A percentile compares a stretch with the other conserved stretches of the same genome.
These are phyloP conservation scores for Boletus rufocinnamomeus DNA, from an alignment of 768 basidiomycete species.

Conservation along the genomic window DNA sequence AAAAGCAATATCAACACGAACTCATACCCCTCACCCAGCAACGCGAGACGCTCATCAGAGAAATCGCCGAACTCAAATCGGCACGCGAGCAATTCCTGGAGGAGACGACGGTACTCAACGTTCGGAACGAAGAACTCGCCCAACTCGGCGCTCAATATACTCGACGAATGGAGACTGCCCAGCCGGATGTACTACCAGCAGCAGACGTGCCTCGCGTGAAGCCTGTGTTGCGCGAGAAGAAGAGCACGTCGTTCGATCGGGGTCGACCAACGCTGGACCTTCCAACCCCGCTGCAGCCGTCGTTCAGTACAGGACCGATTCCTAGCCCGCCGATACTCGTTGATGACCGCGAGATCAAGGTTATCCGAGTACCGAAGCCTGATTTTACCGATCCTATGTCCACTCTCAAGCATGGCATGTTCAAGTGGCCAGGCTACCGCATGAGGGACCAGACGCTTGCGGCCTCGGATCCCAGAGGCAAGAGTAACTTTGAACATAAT, in stretches of 20 bases:
- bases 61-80: slow-evolving; percentile 84
- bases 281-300: slow-evolving; percentile 10
- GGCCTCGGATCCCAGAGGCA: slow-evolving; percentile 42
- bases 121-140: slow-evolving; percentile 89
- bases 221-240: slow-evolving; percentile 22
- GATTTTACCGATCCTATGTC: slow-evolving; percentile 45
- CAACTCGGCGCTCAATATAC: slow-evolving; percentile 83
- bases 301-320: slow-evolving; percentile 19
- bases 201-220: slow-evolving; percentile 12
- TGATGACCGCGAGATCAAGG: slow-evolving; percentile 33
- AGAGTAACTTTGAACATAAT: slow-evolving; percentile 61
- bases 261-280: slow-evolving; percentile 16
- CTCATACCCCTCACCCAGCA: slow-evolving; percentile 82
- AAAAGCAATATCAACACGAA: slow-evolving; percentile 84
- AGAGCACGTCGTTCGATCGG: slow-evolving; percentile 35
- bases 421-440: slow-evolving; percentile 71
- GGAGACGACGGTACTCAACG: slow-evolving; percentile 88
- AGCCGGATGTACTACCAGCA: slow-evolving; percentile 17
- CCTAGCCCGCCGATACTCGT: slow-evolving; percentile 24
- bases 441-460: slow-evolving; percentile 45
- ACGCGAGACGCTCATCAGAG: slow-evolving; percentile 74
- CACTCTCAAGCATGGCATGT: slow-evolving; percentile 57
- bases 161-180: slow-evolving; percentile 64
- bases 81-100: slow-evolving; percentile 86
- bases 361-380: slow-evolving; percentile 31